A percentile compares a stretch with the other conserved stretches of the same genome.
phyloP scores from a whole-genome alignment of 2,329 filamentous ascomycete species.

The Elsinoe perseae region DNA sequence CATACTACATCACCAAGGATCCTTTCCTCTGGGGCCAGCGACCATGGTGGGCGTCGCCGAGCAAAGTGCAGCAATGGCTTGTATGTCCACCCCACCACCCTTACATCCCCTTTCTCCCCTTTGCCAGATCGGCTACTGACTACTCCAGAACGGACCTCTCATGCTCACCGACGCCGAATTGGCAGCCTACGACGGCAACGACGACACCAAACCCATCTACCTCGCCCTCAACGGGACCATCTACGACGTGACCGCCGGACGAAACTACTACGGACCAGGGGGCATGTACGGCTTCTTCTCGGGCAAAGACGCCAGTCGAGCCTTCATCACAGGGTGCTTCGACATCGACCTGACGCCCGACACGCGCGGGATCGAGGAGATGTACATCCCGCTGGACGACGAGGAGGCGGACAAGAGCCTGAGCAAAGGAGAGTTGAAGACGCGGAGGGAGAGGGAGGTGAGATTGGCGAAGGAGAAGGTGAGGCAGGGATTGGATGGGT shows the following conservation, averaged over 20 bases:
- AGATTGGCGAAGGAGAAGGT: constrained; percentile 58
- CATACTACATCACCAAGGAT: constrained; percentile 34
- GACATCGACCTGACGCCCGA: constrained; percentile 75
- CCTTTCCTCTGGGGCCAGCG: constrained; percentile 61
- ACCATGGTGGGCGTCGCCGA: constrained; percentile 54
- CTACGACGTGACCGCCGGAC: constrained; percentile 68
- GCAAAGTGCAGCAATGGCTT: constrained; percentile 52
- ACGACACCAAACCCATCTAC: constrained; percentile 71
- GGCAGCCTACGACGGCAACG: constrained; percentile 64
- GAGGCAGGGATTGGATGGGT: constrained; percentile 62
- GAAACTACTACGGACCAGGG: constrained; percentile 52
- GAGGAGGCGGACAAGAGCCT: constrained; percentile 23
- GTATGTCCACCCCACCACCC: constrained; percentile 39
- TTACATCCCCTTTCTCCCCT: constrained; percentile 2
- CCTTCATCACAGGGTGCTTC: constrained; percentile 91
- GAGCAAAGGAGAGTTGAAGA: constrained; percentile 37
- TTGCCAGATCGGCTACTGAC: constrained; percentile 15
- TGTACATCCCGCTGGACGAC: constrained; percentile 61
- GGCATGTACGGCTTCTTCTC: constrained; percentile 83
- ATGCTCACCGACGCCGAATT: constrained; percentile 70
- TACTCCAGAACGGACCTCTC: constrained; percentile 47
- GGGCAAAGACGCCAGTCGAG: constrained; percentile 76
- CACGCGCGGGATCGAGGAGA: constrained; percentile 76
- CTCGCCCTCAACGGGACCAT: constrained; percentile 82
- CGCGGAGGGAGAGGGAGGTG: constrained; percentile 54